phyloP scores from a whole-genome alignment of 306 rosid species.

The Begonia fuchsioides region DNA sequence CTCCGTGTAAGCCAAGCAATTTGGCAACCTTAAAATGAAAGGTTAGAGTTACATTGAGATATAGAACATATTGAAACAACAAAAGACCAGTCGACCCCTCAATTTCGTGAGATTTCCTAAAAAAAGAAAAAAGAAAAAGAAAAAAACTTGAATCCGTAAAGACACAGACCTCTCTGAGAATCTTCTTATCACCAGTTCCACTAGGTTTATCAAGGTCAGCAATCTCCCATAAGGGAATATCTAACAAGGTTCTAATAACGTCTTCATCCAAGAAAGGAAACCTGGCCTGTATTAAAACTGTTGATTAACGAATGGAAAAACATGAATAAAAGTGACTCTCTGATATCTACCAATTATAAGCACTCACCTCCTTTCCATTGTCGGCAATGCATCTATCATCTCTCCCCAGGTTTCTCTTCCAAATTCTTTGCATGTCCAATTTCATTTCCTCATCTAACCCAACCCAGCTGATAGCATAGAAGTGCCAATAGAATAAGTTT shows the following conservation, averaged over 20 bases:
- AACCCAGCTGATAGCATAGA: slow-evolving; percentile 54
- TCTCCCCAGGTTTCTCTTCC: slow-evolving; percentile 98
- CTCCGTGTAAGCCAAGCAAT: slow-evolving; percentile 77
- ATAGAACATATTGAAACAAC: no score
- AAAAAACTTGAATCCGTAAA: not conserved
- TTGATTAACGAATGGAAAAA: slow-evolving; percentile 7
- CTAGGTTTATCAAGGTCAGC: slow-evolving; percentile 81
- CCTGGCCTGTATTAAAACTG: slow-evolving; percentile 41
- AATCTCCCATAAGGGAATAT: slow-evolving; percentile 76
- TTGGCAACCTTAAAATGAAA: slow-evolving; percentile 54
- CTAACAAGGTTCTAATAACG: slow-evolving; percentile 51
- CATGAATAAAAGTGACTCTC: not conserved
- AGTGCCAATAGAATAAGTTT: slow-evolving; percentile 9
- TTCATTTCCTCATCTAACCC: slow-evolving; percentile 82
- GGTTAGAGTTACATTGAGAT: no score
- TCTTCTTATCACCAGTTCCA: slow-evolving; percentile 82
- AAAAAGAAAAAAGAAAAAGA: not conserved
- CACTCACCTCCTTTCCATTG: slow-evolving; percentile 77
- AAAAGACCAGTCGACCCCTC: no score
- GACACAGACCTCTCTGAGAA: no score
- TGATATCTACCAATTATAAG: slow-evolving; percentile 7
- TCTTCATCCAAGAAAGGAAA: slow-evolving; percentile 98
- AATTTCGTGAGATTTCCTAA: not conserved
- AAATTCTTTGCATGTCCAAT: slow-evolving; percentile 90
- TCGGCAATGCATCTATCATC: slow-evolving; percentile 95